Evolutionary conservation across 257 asterid species (phyloP), one percentile per base, ranked within the genome.

Genomic region (Nicotiana obtusifolia): DNA sequence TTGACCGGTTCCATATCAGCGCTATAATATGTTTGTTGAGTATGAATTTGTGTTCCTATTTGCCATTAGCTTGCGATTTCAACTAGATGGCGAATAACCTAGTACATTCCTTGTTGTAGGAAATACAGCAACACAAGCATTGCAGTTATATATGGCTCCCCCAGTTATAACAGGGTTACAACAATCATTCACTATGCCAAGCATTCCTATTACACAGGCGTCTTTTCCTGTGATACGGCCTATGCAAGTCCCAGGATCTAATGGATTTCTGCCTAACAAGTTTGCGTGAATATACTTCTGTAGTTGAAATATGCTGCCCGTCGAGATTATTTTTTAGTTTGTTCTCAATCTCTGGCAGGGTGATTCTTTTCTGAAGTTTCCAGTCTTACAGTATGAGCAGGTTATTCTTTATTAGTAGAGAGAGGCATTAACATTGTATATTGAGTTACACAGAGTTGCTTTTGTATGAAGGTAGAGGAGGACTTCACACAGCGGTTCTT

Each of bases 61-160:
- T 49, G 20, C 2, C 62, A 75, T 75, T 49, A 2, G 41, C 80
- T 75, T 49, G 62, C 62, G 52, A 75, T 75, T 73, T 75, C 62
- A 49, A 49, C 44, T 1, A 49, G 44, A 75, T 47, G 78, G 49
- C 26, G 80, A 37, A 24, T 80, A 47, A 80, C 52, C 20, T 61
- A n/a, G 10, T 5, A 16, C 47, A 81, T 57, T 7, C 44, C 76
- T 60, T 64, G 83, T 84, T 73, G 80, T 93, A 92, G 97, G 93
- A 83, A 91, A 82, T 83, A 85, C 85, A 83, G 37, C 90, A 7
- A 85, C 92, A 60, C 97, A 89, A 85, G 88, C 91, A 31, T 64
- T 90, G 86, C 97, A 89, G 87, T 83, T 89, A 64, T 91, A 85
- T 88, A 78, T 89, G 88, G 69, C 84, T 85, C 92, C 95, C 54